A percentile compares a stretch with the other conserved stretches of the same genome.
Evolutionary conservation across 352 stramenopile genomes (phyloP).

Genomic region (Pythium insidiosum): DNA sequence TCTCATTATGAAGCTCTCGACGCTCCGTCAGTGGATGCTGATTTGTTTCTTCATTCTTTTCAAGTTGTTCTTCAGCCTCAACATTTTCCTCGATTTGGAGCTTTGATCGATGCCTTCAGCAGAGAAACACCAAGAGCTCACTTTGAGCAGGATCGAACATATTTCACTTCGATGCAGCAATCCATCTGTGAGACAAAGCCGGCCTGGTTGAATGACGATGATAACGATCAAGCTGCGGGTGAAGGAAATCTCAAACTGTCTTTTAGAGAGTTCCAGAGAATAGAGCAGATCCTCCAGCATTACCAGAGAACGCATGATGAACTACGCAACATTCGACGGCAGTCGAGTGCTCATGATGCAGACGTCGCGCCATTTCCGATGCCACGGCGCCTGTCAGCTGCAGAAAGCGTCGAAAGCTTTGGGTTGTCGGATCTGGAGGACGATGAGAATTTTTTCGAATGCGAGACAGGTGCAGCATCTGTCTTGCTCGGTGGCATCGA

Average conservation of each 20-base stretch:
- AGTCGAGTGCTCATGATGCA: constrained; percentile 6
- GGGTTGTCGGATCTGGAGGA: constrained; percentile 80
- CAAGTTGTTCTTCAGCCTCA: constrained; percentile 71
- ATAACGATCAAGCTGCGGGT: constrained; percentile 13
- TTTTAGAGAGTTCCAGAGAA: constrained; percentile 76
- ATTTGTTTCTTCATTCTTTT: constrained; percentile 81
- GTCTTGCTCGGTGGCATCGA: constrained; percentile 22
- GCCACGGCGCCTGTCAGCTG: constrained; percentile 46
- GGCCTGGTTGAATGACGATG: constrained; percentile 49
- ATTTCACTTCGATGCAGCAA: constrained; percentile 51
- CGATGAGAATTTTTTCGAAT: constrained; percentile 82
- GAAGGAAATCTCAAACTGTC: constrained; percentile 45
- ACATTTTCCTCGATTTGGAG: constrained; percentile 67
- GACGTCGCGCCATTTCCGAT: constrained; percentile 23
- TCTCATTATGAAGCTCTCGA: constrained; percentile 72
- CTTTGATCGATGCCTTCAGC: constrained; percentile 58
- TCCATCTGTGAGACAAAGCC: constrained; percentile 66
- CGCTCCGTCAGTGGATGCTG: constrained; percentile 59
- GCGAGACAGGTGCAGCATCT: constrained; percentile 50
- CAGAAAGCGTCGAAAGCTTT: constrained; percentile 73
- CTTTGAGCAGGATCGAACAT: constrained; percentile 15
- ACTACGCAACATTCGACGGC: constrained; percentile 23
- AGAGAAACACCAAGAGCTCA: constrained; percentile 2
- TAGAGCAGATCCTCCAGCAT: constrained; percentile 71
- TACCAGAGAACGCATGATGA: constrained; percentile 77